Evolutionary conservation across 2,329 filamentous ascomycete genomes (phyloP).

Genomic region (Xylaria hypoxylon): DNA sequence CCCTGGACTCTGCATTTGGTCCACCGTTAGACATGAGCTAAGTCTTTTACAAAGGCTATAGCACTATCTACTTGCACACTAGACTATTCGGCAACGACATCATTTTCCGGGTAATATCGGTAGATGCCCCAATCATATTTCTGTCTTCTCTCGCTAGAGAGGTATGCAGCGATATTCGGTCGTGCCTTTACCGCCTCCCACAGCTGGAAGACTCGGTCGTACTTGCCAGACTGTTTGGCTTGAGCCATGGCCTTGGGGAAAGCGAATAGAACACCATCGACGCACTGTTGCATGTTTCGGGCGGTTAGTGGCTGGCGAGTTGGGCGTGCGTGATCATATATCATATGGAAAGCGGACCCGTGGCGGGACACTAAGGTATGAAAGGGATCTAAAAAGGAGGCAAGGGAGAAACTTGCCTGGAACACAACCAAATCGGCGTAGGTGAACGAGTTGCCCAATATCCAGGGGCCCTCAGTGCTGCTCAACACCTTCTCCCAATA

Average conservation of each 20-base stretch:
- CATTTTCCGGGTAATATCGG: constrained; percentile 65
- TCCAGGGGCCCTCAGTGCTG: constrained; percentile 69
- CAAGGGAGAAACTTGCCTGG: constrained; percentile 63
- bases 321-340: background rate
- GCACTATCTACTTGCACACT: background rate
- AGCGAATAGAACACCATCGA: constrained; percentile 72
- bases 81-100: constrained; percentile 24
- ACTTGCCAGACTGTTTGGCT: constrained; percentile 67
- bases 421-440: constrained; percentile 81
- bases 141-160: constrained; percentile 71
- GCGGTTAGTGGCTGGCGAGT: background rate
- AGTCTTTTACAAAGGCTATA: background rate
- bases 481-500: constrained; percentile 76
- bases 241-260: constrained; percentile 75
- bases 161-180: constrained; percentile 74
- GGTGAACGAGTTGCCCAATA: constrained; percentile 73
- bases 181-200: constrained; percentile 72
- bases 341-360: background rate
- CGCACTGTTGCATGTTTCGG: constrained; percentile 52
- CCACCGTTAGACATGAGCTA: background rate
- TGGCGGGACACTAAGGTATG: constrained; percentile 53
- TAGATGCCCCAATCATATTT: constrained; percentile 73
- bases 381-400: background rate
- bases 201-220: constrained; percentile 71
- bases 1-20: background rate